Conservation (phyloP, 805 yeast species). For the Kodamaea kakaduensis region DNA sequence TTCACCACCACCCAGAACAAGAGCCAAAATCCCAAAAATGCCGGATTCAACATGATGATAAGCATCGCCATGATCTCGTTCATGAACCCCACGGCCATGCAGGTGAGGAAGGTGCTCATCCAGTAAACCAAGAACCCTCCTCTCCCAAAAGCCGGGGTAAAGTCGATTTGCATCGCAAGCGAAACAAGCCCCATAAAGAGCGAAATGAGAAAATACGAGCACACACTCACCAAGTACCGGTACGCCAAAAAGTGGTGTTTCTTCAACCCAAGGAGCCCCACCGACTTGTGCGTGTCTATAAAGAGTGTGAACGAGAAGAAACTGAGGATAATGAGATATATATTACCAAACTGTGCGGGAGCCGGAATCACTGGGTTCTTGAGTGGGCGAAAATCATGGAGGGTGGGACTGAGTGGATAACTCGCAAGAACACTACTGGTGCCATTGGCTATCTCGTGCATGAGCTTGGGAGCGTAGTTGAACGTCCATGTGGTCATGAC, state of each 20-base stretch:
- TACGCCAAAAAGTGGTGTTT: conserved; percentile 46
- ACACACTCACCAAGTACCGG: conserved; percentile 48
- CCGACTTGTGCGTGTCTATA: conserved; percentile 46
- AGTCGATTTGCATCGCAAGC: conserved; percentile 64
- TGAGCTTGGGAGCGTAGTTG: conserved; percentile 18
- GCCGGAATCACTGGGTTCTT: conserved; percentile 51
- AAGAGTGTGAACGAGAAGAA: conserved; percentile 69
- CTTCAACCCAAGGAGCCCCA: conserved; percentile 43
- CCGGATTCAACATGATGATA: conserved; percentile 52
- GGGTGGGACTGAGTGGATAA: conserved; percentile 31
- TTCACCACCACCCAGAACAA: conserved; percentile 27
- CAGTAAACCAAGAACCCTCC: conserved; percentile 74
- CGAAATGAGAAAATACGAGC: conserved; percentile 54
- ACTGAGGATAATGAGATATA: conserved; percentile 65
- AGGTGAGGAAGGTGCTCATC: conserved; percentile 63
- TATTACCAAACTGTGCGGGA: conserved; percentile 71
- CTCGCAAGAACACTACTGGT: conserved; percentile 17
- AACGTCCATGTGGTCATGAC: conserved; percentile 32
- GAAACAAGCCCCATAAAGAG: conserved; percentile 57
- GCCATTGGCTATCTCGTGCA: conserved; percentile 3
- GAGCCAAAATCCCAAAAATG: conserved; percentile 53
- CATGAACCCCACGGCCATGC: conserved; percentile 75
- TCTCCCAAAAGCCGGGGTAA: conserved; percentile 54
- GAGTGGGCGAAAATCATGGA: conserved; percentile 49
- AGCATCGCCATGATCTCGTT: conserved; percentile 62